These are phyloP conservation scores for Cucumis melo DNA, from an alignment of 306 rosid genomes.

Conservation along the genomic window DNA sequence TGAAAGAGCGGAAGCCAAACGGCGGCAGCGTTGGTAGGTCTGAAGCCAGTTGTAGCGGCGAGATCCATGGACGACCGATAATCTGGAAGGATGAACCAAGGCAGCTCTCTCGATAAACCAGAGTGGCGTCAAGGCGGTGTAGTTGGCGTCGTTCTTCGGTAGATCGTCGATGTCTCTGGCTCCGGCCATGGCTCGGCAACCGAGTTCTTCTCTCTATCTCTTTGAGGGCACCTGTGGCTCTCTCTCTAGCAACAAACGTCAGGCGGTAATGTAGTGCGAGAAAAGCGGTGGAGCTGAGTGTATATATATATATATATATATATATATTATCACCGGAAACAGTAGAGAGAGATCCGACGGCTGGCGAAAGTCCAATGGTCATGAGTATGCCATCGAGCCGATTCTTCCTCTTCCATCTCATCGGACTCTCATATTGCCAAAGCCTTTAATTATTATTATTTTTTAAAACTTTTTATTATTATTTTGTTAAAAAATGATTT, in stretches of 20 bases:
- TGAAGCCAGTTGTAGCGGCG: slow-evolving; percentile 67
- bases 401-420: background rate
- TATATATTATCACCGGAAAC: background rate
- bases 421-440: background rate
- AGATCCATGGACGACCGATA: slow-evolving; percentile 64
- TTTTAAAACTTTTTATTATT: too few relatives aligned
- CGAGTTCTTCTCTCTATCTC: background rate
- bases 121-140: slow-evolving; percentile 74
- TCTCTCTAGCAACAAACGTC: background rate
- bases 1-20: slow-evolving; percentile 71
- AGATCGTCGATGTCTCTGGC: slow-evolving; percentile 61
- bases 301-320: too few relatives aligned
- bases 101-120: slow-evolving; percentile 88
- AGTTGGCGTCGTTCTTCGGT: slow-evolving; percentile 75
- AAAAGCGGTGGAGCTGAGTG: background rate
- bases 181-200: slow-evolving; percentile 11
- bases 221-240: background rate
- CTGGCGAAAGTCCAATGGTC: background rate
- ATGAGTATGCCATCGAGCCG: background rate
- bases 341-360: slow-evolving; percentile 2
- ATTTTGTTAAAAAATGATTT: too few relatives aligned
- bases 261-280: background rate
- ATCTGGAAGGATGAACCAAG: slow-evolving; percentile 55
- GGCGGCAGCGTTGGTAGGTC: slow-evolving; percentile 75
- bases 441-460: background rate